These are phyloP conservation scores for Globisporangium sylvaticum DNA, from an alignment of 352 stramenopile genomes.

Conservation along the genomic window DNA sequence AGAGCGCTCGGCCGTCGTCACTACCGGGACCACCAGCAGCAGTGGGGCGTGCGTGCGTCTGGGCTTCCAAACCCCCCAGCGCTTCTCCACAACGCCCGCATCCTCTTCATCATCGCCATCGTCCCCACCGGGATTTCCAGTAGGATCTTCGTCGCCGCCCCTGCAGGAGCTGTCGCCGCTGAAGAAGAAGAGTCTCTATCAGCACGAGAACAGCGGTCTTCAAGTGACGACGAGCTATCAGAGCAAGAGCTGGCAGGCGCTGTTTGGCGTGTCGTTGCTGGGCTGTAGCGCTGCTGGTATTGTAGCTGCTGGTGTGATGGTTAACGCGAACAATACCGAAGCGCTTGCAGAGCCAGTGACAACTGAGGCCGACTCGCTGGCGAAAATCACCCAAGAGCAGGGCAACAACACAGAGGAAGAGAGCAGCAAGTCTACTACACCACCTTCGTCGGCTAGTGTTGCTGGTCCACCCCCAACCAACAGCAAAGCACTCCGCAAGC, in stretches of 20 bases:
- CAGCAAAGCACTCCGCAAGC: slow-evolving; percentile 28
- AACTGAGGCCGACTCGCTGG: background rate
- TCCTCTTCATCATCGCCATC: background rate
- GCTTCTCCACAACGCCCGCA: background rate
- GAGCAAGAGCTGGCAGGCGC: background rate
- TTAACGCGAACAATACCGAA: background rate
- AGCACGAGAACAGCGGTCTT: no score
- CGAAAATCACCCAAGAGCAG: background rate
- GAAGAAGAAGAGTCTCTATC: background rate
- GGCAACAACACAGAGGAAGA: background rate
- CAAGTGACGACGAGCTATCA: no score
- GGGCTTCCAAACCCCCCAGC: background rate
- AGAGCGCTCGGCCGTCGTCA: background rate
- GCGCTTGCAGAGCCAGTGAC: background rate
- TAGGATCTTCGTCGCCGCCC: background rate
- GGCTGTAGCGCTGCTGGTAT: background rate
- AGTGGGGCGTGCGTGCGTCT: background rate
- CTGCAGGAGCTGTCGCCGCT: slow-evolving; percentile 2
- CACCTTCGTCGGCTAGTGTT: background rate
- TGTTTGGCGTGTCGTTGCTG: slow-evolving; percentile 6
- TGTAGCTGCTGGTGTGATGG: background rate
- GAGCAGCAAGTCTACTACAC: background rate
- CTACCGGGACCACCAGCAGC: background rate
- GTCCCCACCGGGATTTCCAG: background rate
- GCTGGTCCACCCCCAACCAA: background rate